phyloP scores from a whole-genome alignment of 306 rosid genomes.

The Luffa acutangula region DNA sequence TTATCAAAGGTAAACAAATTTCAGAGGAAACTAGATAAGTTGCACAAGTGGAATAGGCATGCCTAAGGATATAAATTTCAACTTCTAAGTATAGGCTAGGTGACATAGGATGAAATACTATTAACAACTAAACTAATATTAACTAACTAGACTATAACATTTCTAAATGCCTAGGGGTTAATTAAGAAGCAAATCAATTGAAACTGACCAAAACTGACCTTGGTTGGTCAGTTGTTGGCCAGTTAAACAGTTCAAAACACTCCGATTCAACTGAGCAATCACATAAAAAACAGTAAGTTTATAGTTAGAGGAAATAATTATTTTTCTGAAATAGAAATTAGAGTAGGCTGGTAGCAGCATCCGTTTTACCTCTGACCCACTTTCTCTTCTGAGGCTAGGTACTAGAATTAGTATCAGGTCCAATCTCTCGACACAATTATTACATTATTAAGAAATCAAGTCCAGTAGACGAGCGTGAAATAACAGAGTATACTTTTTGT shows the following conservation, averaged over 20 bases:
- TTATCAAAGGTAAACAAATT: neutral
- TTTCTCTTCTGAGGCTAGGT: neutral
- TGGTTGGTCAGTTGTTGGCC: no score
- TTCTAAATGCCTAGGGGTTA: neutral
- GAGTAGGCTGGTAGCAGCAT: neutral
- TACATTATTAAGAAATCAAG: neutral
- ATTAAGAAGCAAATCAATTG: neutral
- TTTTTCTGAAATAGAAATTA: neutral
- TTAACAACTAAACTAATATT: no score
- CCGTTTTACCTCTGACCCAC: neutral
- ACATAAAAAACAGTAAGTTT: neutral
- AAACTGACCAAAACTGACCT: no score
- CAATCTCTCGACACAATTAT: neutral
- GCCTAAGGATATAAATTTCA: neutral
- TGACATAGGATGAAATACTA: no score
- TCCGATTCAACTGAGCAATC: neutral
- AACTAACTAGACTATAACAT: no score
- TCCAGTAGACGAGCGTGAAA: neutral
- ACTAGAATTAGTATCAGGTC: neutral
- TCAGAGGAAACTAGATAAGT: neutral
- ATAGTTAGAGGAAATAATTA: neutral
- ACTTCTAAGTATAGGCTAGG: neutral
- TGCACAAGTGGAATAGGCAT: neutral
- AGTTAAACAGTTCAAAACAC: neutral
- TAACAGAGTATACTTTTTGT: neutral